A percentile compares a stretch with the other conserved stretches of the same genome.
These are phyloP conservation scores for Platanus orientalis DNA, from an alignment of 164 flowering plant species.

Conservation along the genomic window DNA sequence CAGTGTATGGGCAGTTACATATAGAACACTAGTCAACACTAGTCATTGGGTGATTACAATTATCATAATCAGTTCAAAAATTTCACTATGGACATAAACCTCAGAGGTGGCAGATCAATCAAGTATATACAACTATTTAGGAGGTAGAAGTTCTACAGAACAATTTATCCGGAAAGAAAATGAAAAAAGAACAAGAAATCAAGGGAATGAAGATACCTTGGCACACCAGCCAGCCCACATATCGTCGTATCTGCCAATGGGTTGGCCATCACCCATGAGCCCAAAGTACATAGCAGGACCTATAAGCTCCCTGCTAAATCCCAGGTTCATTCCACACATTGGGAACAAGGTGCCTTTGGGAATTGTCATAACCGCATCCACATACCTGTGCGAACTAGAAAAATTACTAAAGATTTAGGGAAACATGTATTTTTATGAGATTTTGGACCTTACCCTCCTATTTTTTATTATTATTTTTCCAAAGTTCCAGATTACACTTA, in stretches of 20 bases:
- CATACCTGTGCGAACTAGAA: slow-evolving; percentile 36
- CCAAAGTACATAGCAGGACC: slow-evolving; percentile 55
- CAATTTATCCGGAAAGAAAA: not conserved
- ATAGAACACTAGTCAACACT: too few species aligned
- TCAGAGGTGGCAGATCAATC: not conserved
- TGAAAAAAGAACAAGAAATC: not conserved
- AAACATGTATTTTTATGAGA: not conserved
- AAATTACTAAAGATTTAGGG: slow-evolving; percentile 14
- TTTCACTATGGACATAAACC: too few species aligned
- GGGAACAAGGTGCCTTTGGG: slow-evolving; percentile 47
- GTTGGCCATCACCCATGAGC: slow-evolving; percentile 43
- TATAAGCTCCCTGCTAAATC: slow-evolving; percentile 39
- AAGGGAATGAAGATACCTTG: slow-evolving; percentile 17
- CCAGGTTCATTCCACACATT: slow-evolving; percentile 53
- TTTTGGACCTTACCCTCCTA: too few species aligned
- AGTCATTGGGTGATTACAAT: too few species aligned
- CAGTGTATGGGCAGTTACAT: too few species aligned
- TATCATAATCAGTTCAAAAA: too few species aligned
- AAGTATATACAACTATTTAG: not conserved
- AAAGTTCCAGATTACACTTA: too few species aligned
- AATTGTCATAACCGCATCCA: slow-evolving; percentile 46
- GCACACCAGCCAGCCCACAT: slow-evolving; percentile 44
- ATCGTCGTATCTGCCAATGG: slow-evolving; percentile 36
- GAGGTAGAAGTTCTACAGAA: not conserved
- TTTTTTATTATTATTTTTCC: too few species aligned